These are phyloP conservation scores for Pichia inconspicua DNA, from an alignment of 1,139 yeast genomes.

Conservation along the genomic window DNA sequence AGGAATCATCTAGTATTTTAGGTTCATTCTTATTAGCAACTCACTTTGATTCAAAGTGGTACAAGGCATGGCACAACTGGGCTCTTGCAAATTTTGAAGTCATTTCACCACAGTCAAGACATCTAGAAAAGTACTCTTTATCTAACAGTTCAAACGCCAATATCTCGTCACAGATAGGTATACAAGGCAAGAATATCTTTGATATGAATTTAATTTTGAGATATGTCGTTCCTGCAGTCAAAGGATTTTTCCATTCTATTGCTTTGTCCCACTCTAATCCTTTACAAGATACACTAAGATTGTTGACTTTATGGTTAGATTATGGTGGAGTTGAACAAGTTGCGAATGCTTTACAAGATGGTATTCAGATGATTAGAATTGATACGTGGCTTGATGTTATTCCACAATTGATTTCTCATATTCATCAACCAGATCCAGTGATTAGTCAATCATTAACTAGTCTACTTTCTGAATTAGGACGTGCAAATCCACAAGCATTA, in stretches of 20 bases:
- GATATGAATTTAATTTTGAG: constrained; percentile 40
- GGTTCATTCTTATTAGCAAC: constrained; percentile 93
- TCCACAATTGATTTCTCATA: constrained; percentile 92
- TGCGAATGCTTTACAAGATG: constrained; percentile 84
- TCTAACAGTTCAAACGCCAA: not conserved
- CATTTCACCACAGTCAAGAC: constrained; percentile 47
- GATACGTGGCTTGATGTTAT: constrained; percentile 94
- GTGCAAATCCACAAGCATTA: constrained; percentile 94
- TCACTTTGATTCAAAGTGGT: constrained; percentile 88
- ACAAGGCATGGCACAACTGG: constrained; percentile 99
- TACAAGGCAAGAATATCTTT: constrained; percentile 16
- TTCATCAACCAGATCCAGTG: constrained; percentile 86
- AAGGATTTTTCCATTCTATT: constrained; percentile 92
- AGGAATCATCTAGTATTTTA: constrained; percentile 70
- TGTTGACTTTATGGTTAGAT: constrained; percentile 89
- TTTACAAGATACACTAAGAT: constrained; percentile 82
- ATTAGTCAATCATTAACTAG: constrained; percentile 78
- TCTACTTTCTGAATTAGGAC: constrained; percentile 78
- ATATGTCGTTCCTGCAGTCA: constrained; percentile 90
- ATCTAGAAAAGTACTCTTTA: constrained; percentile 15
- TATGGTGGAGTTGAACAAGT: constrained; percentile 93
- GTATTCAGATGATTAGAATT: constrained; percentile 79
- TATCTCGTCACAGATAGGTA: not conserved
- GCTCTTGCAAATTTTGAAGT: constrained; percentile 96
- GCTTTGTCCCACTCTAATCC: constrained; percentile 82